Evolutionary conservation across 768 basidiomycete genomes (phyloP), one percentile per base, ranked within the genome.

Genomic region (Amanita molliuscula): DNA sequence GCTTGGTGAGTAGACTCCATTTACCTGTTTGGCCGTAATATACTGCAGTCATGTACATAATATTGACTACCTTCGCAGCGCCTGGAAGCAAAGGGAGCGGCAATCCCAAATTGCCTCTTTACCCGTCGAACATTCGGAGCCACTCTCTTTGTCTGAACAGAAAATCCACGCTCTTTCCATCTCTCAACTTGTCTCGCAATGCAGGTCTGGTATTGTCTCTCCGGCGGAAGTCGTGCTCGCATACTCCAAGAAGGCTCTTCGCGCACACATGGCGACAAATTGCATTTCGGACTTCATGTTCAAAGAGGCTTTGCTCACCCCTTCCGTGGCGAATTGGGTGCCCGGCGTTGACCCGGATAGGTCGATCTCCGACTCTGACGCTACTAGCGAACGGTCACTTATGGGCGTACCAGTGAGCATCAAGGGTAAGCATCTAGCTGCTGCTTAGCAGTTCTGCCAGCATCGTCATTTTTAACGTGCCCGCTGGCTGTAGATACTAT

Each of bases 241-340:
- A 0, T 84, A 80, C 60, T 73, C 70, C 23, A 81, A 82, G 59
- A 75, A 73, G 50, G 66, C 77, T 1, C 58, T 84, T 2, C 61
- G 67, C 20, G 78, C 78, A 0, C 79, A 82, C 15, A 62, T 65
- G 29, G 67, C 70, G 47, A 84, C 81, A 15, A 86, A 87, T 59
- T 88, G 85, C 56, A 61, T 85, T 40, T 73, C 81, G 8, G 83
- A 85, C 54, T 65, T 86, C 50, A 74, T 83, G 71, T 77, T 85
- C 48, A 65, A 68, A 33, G 71, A 65, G 56, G 67, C 65, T 50
- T 68, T 71, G 47, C 60, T 55, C 8, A 72, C 62, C 11, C 67
- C 67, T 31, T 61, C 70, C 31, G 65, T 58, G 21, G 64, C 62
- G 23, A 68, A 71, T 45, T 73, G 70, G 69, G 67, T 62, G 0